Conservation (phyloP, 2,329 filamentous ascomycete genomes). For the Monosporascus sp. region DNA sequence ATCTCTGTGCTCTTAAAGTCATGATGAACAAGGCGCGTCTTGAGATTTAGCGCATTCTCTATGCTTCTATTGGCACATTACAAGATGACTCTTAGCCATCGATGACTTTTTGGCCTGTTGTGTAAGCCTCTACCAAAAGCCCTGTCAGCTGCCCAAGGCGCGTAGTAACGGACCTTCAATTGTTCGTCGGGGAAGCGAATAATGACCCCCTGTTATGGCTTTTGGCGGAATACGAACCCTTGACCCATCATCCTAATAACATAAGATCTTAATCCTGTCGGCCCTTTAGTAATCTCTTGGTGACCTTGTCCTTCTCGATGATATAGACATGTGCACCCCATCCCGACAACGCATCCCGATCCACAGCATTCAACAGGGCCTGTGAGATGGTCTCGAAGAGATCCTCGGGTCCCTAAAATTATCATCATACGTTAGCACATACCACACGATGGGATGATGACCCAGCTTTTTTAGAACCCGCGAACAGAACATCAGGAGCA, state of each 20-base stretch:
- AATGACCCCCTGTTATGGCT: neutral
- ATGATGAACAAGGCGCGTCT: neutral
- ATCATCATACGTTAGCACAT: neutral
- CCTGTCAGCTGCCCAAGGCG: neutral
- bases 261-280: slow-evolving; percentile 70
- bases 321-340: slow-evolving; percentile 99
- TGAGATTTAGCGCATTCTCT: slow-evolving; percentile 5
- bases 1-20: neutral
- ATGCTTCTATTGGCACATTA: slow-evolving; percentile 13
- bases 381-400: slow-evolving; percentile 99
- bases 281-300: slow-evolving; percentile 96
- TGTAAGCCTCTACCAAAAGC: no score
- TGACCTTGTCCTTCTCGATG: slow-evolving; percentile 99
- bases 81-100: slow-evolving; percentile 15
- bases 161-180: neutral
- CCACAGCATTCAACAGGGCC: slow-evolving; percentile 88
- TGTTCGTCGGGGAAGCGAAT: neutral
- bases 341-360: slow-evolving; percentile 92
- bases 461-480: neutral
- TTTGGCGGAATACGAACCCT: neutral
- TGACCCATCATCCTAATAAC: neutral
- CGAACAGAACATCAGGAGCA: neutral
- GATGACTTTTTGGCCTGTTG: slow-evolving; percentile 7
- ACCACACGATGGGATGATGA: no score
- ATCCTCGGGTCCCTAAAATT: slow-evolving; percentile 72